Conservation (phyloP, 441 rosid genomes). For the Erodium trifolium region DNA sequence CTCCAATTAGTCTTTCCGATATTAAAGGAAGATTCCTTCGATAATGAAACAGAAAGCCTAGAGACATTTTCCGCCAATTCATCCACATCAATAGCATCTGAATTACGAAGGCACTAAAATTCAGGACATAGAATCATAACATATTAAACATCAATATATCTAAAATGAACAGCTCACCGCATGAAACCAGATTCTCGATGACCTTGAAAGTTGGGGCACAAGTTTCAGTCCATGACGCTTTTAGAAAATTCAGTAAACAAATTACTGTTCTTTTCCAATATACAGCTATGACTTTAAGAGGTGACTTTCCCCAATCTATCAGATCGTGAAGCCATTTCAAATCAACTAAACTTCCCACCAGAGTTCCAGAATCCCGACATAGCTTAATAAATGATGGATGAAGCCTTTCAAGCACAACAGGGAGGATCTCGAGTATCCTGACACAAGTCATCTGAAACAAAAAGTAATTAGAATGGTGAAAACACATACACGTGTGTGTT, state of each 20-base stretch:
- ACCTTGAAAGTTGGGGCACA: slow-evolving; percentile 32
- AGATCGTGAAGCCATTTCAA: slow-evolving; percentile 86
- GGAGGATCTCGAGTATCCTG: slow-evolving; percentile 86
- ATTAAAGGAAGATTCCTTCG: slow-evolving; percentile 30
- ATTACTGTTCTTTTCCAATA: slow-evolving; percentile 81
- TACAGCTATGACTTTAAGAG: slow-evolving; percentile 69
- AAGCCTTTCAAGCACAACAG: slow-evolving; percentile 57
- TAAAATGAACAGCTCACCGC: slow-evolving; percentile 44
- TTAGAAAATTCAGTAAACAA: slow-evolving; percentile 50
- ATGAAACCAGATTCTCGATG: slow-evolving; percentile 54
- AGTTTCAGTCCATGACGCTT: slow-evolving; percentile 36
- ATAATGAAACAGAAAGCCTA: slow-evolving; percentile 48
- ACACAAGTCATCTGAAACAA: slow-evolving; percentile 88
- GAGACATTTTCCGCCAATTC: slow-evolving; percentile 60
- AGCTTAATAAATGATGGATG: slow-evolving; percentile 25
- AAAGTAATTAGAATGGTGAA: slow-evolving; percentile 14
- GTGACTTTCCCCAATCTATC: slow-evolving; percentile 90
- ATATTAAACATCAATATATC: slow-evolving; percentile 3
- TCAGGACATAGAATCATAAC: slow-evolving; percentile 1
- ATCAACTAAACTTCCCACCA: slow-evolving; percentile 34
- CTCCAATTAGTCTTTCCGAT: slow-evolving; percentile 21
- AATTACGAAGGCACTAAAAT: slow-evolving; percentile 12
- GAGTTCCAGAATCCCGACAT: slow-evolving; percentile 31
- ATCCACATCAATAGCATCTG: slow-evolving; percentile 59
- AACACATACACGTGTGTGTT: neutral